These are phyloP conservation scores for Bretschneidera sinensis DNA, from an alignment of 345 rosid genomes.

Conservation along the genomic window DNA sequence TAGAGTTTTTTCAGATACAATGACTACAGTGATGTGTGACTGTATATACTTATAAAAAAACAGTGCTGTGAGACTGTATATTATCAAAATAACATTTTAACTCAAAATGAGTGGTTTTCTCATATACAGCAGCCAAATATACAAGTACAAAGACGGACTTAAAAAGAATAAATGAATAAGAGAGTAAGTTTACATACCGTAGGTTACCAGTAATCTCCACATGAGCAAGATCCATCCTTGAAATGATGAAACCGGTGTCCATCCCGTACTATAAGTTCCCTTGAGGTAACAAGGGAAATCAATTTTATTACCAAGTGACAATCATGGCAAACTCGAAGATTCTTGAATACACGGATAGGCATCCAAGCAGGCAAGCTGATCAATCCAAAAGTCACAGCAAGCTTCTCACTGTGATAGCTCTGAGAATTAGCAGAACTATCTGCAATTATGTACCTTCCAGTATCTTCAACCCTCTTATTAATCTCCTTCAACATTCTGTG, in stretches of 20 bases:
- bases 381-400: conserved; percentile 11
- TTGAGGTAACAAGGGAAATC: not conserved
- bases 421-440: not conserved
- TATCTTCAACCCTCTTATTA: too few relatives aligned
- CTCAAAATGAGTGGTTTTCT: too few relatives aligned
- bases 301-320: not conserved
- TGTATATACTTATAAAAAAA: too few relatives aligned
- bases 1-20: too few relatives aligned
- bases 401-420: conserved; percentile 10
- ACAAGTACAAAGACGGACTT: not conserved
- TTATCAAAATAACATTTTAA: too few relatives aligned
- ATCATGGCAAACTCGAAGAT: not conserved
- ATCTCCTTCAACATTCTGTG: conserved; percentile 4
- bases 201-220: not conserved
- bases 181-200: too few relatives aligned
- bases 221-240: conserved; percentile 2
- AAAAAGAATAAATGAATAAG: too few relatives aligned
- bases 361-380: conserved; percentile 13
- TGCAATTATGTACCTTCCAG: not conserved
- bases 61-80: too few relatives aligned
- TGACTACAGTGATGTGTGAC: too few relatives aligned
- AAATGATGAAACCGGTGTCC: conserved; percentile 5
- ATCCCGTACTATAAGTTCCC: conserved; percentile 3
- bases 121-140: too few relatives aligned
- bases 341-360: not conserved